Evolutionary conservation across 2,329 filamentous ascomycete genomes (phyloP).

Genomic region (Eutypa lata): DNA sequence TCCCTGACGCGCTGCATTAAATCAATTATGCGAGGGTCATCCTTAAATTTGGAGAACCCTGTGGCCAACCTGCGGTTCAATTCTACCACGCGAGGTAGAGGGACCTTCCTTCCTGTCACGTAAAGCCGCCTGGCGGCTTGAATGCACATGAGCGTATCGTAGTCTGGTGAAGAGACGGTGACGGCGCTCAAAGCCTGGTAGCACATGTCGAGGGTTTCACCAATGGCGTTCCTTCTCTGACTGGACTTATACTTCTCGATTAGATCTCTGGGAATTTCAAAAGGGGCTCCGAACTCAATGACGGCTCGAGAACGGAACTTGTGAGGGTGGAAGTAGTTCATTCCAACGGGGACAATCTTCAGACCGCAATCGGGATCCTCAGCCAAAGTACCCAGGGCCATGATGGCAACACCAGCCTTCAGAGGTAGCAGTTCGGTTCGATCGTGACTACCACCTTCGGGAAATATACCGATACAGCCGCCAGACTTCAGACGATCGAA

Average conservation of each 20-base stretch:
- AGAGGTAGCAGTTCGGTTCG: slow-evolving; percentile 86
- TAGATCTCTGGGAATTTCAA: slow-evolving; percentile 78
- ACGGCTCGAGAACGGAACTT: slow-evolving; percentile 97
- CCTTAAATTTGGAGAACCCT: slow-evolving; percentile 89
- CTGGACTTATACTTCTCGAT: slow-evolving; percentile 83
- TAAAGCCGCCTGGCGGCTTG: slow-evolving; percentile 92
- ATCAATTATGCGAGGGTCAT: slow-evolving; percentile 77
- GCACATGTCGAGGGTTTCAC: slow-evolving; percentile 78
- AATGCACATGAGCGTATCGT: slow-evolving; percentile 94
- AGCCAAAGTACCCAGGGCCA: slow-evolving; percentile 88
- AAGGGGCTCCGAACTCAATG: slow-evolving; percentile 87
- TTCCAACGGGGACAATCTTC: slow-evolving; percentile 93
- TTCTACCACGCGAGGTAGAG: slow-evolving; percentile 88
- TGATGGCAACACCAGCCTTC: slow-evolving; percentile 96
- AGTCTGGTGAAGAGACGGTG: slow-evolving; percentile 88
- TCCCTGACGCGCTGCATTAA: slow-evolving; percentile 72
- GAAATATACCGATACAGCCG: slow-evolving; percentile 94
- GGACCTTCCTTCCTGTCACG: slow-evolving; percentile 90
- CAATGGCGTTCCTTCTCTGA: slow-evolving; percentile 82
- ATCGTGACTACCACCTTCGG: slow-evolving; percentile 94
- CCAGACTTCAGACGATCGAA: slow-evolving; percentile 78
- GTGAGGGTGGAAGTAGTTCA: slow-evolving; percentile 99
- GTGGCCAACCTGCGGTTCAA: slow-evolving; percentile 87
- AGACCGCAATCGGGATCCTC: slow-evolving; percentile 82
- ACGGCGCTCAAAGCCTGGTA: slow-evolving; percentile 83